These are phyloP conservation scores for Boletus sp. DNA, from an alignment of 768 basidiomycete species.

Conservation along the genomic window DNA sequence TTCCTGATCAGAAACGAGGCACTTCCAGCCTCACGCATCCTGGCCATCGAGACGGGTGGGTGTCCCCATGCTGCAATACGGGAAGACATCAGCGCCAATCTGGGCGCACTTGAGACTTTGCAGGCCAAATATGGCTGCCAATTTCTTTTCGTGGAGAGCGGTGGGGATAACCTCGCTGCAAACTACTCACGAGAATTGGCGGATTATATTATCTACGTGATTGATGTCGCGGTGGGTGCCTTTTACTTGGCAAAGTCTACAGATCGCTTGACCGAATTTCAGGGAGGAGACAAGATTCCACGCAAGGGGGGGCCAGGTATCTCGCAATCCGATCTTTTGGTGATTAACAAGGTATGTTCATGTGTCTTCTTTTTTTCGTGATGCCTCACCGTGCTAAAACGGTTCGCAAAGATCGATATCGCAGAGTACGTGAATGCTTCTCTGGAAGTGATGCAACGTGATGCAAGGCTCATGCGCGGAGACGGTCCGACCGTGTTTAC, in stretches of 20 bases:
- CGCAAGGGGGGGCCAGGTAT: slow-evolving; percentile 98
- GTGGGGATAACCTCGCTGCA: slow-evolving; percentile 95
- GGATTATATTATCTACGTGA: slow-evolving; percentile 95
- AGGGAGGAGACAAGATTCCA: slow-evolving; percentile 98
- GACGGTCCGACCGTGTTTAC: slow-evolving; percentile 92
- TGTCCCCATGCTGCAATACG: slow-evolving; percentile 98
- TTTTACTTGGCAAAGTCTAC: neutral
- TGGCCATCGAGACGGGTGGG: slow-evolving; percentile 96
- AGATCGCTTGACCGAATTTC: slow-evolving; percentile 5
- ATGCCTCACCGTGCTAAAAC: neutral
- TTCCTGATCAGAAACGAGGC: slow-evolving; percentile 94
- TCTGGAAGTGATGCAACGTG: slow-evolving; percentile 90
- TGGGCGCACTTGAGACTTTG: slow-evolving; percentile 92
- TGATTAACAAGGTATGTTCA: slow-evolving; percentile 83
- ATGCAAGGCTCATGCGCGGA: slow-evolving; percentile 91
- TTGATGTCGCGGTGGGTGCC: slow-evolving; percentile 71
- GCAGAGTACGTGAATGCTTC: slow-evolving; percentile 92
- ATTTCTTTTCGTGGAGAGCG: slow-evolving; percentile 91
- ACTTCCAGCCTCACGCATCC: slow-evolving; percentile 78
- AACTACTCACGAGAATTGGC: slow-evolving; percentile 96
- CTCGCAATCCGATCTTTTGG: slow-evolving; percentile 89
- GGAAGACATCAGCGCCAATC: slow-evolving; percentile 96
- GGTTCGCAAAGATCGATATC: slow-evolving; percentile 72
- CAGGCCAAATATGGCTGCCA: slow-evolving; percentile 91
- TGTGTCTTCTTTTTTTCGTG: neutral